Evolutionary conservation across 768 basidiomycete genomes (phyloP), one percentile per base, ranked within the genome.

Genomic region (Mycena olivaceomarginata): DNA sequence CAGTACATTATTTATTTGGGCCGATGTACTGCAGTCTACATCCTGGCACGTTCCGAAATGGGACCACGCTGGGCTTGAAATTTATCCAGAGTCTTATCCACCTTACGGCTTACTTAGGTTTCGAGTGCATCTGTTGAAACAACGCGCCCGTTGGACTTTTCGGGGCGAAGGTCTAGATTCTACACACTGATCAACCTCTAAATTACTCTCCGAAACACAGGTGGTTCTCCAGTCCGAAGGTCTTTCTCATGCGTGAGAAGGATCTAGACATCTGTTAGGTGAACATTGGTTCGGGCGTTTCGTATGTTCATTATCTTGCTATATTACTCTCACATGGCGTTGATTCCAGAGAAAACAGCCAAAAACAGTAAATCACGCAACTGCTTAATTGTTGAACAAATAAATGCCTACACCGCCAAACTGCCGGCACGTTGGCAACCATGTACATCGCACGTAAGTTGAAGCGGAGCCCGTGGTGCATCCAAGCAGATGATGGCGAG

Each of bases 351-450:
- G 53, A 56, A 56, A 56, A 22, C 53, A 56, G n/a, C 22, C n/a
- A 56, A 56, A 56, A 56, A 56, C n/a, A 56, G 53, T 16, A 56
- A 56, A 56, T 56, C 53, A 56, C 53, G 53, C 53, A 56, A 56
- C 53, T 56, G 25, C 53, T 56, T 22, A 22, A 56, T 56, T 22
- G 53, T 56, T 56, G 53, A 56, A 56, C 53, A 56, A 56, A 56
- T 25, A 56, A 56, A 56, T 25, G 53, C 53, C 53, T 56, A 25
- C 53, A 56, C 53, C 53, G 20, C 53, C 43, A 45, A 56, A 22
- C 53, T 22, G 9, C 22, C 53, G 22, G 53, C 53, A 56, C 8
- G 53, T 22, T 56, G 53, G n/a, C 22, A 56, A 56, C 22, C 20
- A 56, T 56, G 53, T 56, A 56, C 53, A 56, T 56, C 22, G 53